Evolutionary conservation across 2,329 filamentous ascomycete species (phyloP), one percentile per base, ranked within the genome.

Genomic region (Mycosphaerella arachidis): DNA sequence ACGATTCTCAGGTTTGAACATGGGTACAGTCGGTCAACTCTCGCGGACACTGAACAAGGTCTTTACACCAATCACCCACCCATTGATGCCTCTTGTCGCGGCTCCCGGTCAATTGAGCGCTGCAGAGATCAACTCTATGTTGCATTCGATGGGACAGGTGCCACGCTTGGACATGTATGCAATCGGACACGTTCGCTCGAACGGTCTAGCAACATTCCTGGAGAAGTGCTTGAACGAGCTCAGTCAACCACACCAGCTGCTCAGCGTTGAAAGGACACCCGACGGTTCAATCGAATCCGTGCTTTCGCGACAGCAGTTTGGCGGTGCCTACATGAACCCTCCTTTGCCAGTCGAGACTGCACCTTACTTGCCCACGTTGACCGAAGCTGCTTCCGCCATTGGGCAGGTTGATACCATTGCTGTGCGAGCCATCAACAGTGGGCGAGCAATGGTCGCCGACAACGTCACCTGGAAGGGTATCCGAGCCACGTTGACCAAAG

Each of bases 381-480:
- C 88, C 7, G 89, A 92, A 67, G 89, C 91, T 8, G 90, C 89
- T 43, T 82, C 86, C 2, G 86, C 87, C 1, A 94, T 92, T 63
- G 91, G 91, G 10, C 86, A 92, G 65, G 83, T 94, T 40, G 91
- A 95, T 71, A 94, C 90, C 0, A 90, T 95, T 50, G 82, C 92
- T 27, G 86, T 89, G 27, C 83, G 82, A 56, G 70, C 73, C 4
- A 78, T 80, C 12, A 79, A 75, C 3, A 74, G 76, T 1, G 76
- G 81, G 10, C 81, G 79, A 56, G 81, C 81, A 5, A 83, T 93
- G 45, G 78, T 92, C 16, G 88, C 91, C 51, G 90, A 94, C 68
- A 95, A 95, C 66, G 88, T 90, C 10, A 86, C 86, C 13, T 94
- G 91, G 90, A 91, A 91, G 73, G 91, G 90, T 1, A 93, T 95